Conservation (phyloP, 352 stramenopile genomes). For the Pythium coloratum region DNA sequence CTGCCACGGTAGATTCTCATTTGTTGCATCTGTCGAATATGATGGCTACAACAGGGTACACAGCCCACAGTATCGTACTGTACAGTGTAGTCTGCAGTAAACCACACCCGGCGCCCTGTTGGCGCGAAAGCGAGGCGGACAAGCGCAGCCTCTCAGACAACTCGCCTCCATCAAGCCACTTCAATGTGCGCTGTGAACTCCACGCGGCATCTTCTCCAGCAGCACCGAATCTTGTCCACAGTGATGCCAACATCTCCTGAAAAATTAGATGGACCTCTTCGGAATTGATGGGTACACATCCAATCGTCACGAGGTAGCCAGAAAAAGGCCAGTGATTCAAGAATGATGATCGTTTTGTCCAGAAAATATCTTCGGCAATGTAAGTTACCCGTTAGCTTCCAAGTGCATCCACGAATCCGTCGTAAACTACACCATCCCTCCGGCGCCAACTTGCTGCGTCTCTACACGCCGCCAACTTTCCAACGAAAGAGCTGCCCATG, state of each 20-base stretch:
- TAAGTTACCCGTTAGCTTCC: background rate
- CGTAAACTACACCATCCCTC: background rate
- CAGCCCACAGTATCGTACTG: too few relatives aligned
- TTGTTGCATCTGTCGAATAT: too few relatives aligned
- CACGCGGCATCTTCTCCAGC: too few relatives aligned
- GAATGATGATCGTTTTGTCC: background rate
- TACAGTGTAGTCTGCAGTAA: too few relatives aligned
- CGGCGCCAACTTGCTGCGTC: background rate
- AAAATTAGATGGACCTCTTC: background rate
- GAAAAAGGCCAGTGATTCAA: background rate
- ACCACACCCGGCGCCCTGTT: too few relatives aligned
- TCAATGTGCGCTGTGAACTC: too few relatives aligned
- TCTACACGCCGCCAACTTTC: background rate
- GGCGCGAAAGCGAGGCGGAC: too few relatives aligned
- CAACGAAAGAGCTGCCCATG: background rate
- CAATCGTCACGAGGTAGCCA: background rate
- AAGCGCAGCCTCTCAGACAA: too few relatives aligned
- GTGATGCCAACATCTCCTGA: background rate
- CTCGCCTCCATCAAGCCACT: too few relatives aligned
- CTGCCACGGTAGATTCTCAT: too few relatives aligned
- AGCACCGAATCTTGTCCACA: background rate
- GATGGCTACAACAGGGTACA: too few relatives aligned
- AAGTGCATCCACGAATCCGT: background rate
- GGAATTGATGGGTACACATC: slow-evolving; percentile 5
- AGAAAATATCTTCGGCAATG: background rate